Percentiles rank a stretch among this genome's conserved stretches.
phyloP scores from a whole-genome alignment of 768 basidiomycete species.

The Chalciporus chontae region DNA sequence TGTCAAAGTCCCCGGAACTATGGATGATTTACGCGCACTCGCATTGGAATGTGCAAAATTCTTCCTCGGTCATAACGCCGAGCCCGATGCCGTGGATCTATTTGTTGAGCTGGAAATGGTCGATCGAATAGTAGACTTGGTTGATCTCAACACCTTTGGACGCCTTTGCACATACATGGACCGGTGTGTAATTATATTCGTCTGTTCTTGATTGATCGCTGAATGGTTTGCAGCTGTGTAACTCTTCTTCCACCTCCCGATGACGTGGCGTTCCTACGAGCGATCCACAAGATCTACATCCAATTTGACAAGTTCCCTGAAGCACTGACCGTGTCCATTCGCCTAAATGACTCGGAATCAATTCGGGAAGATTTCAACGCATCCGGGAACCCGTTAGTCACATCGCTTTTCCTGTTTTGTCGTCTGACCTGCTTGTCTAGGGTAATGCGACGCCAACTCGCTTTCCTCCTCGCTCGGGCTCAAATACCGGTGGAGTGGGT shows the following conservation, averaged over 20 bases:
- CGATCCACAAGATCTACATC: slow-evolving; percentile 86
- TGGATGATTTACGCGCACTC: slow-evolving; percentile 72
- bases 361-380: slow-evolving; percentile 86
- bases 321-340: slow-evolving; percentile 81
- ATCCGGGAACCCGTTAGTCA: slow-evolving; percentile 78
- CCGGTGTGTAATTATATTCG: slow-evolving; percentile 46
- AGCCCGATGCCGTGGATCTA: slow-evolving; percentile 96
- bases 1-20: slow-evolving; percentile 44
- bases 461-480: slow-evolving; percentile 89
- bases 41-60: slow-evolving; percentile 86
- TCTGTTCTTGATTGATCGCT: slow-evolving; percentile 1
- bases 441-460: slow-evolving; percentile 91
- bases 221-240: slow-evolving; percentile 57
- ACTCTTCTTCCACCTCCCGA: slow-evolving; percentile 90
- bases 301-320: slow-evolving; percentile 87
- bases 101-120: slow-evolving; percentile 92
- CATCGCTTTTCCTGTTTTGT: background rate
- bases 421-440: slow-evolving; percentile 33
- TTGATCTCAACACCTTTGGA: slow-evolving; percentile 83
- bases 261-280: slow-evolving; percentile 82
- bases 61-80: slow-evolving; percentile 90
- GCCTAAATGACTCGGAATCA: slow-evolving; percentile 74
- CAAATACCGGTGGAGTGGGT: slow-evolving; percentile 91
- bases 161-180: slow-evolving; percentile 98
- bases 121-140: slow-evolving; percentile 66